Base-by-base conservation (phyloP, 805 yeast genomes). In the Lipomyces starkeyi region DNA sequence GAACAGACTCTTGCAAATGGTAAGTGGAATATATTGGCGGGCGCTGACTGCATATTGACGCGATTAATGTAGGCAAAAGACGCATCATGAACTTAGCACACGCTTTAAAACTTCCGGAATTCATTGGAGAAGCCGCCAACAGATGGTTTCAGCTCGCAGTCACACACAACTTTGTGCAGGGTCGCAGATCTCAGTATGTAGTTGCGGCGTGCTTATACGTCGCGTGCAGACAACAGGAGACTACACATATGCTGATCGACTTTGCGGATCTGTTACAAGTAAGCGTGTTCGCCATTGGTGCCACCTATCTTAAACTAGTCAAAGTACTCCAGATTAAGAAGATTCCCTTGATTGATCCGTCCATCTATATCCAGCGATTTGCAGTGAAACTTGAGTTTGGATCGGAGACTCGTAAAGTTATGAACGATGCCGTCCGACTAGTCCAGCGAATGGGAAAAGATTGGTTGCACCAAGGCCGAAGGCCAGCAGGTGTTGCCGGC, bases 401-500 rank as follows among this genome's bases (percentile, higher is more conserved):
- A n/a, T 86, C 84, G 35, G 86, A 86, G 69, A 86, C 85, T 68
- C 83, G 88, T 52, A 88, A 88, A 73, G 97, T 95, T 14, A 88
- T 91, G 58, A 86, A 85, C 68, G 99, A 95, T 78, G 98, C 99
- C 0, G 88, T 88, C 6, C 86, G 88, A 74, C 80, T 95, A 27
- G 97, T 97, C 0, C 91, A 87, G 76, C 83, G 97, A 73, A 95
- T 95, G 99, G 84, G 93, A 14, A 86, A 87, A 56, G 98, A 95
- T 76, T 95, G 98, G 98, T 90, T 95, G 73, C 91, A 89, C 77
- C 97, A 92, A 79, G 99, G 99, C 32, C 85, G 99, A 76, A 84
- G 98, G 70, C 99, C 99, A 0, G 98, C 99, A 0, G 99, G 99
- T 74, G 87, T 95, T 63, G 99, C 99, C 0, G 99, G 98, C 27